Conservation (phyloP, 768 basidiomycete species). For the Boletus insuetus region DNA sequence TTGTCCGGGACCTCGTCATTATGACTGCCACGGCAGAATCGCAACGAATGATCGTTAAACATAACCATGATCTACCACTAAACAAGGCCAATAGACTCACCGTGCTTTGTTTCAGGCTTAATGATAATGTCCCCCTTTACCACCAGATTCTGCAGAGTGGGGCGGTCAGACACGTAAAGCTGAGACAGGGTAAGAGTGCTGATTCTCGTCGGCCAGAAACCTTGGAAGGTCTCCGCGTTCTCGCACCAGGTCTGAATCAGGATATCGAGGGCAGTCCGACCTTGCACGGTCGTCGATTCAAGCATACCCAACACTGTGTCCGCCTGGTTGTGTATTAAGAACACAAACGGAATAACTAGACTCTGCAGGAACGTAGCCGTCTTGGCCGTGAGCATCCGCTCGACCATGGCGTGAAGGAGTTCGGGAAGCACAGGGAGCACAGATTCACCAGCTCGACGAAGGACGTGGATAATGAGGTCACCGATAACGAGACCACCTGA, state of each 20-base stretch:
- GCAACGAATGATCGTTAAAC: constrained; percentile 19
- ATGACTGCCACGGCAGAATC: constrained; percentile 59
- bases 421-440: constrained; percentile 86
- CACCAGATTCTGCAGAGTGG: constrained; percentile 59
- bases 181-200: constrained; percentile 80
- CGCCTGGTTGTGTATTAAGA: constrained; percentile 84
- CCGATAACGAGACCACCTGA: constrained; percentile 92
- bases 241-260: constrained; percentile 94
- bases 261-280: constrained; percentile 73
- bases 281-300: constrained; percentile 60
- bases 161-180: constrained; percentile 65
- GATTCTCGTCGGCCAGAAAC: constrained; percentile 88
- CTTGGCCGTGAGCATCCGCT: constrained; percentile 77
- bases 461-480: constrained; percentile 90
- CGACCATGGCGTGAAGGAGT: constrained; percentile 79
- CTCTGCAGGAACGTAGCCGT: constrained; percentile 94
- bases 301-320: constrained; percentile 77
- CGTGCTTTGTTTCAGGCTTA: constrained; percentile 73
- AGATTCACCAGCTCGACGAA: constrained; percentile 77
- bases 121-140: constrained; percentile 95
- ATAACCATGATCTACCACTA: constrained; percentile 1
- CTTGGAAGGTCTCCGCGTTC: constrained; percentile 91
- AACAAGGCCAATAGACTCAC: constrained; percentile 45
- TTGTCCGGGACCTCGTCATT: constrained; percentile 93
- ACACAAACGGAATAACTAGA: constrained; percentile 89